Evolutionary conservation across 768 basidiomycete genomes (phyloP), one percentile per base, ranked within the genome.

Genomic region (Boletus sp.): DNA sequence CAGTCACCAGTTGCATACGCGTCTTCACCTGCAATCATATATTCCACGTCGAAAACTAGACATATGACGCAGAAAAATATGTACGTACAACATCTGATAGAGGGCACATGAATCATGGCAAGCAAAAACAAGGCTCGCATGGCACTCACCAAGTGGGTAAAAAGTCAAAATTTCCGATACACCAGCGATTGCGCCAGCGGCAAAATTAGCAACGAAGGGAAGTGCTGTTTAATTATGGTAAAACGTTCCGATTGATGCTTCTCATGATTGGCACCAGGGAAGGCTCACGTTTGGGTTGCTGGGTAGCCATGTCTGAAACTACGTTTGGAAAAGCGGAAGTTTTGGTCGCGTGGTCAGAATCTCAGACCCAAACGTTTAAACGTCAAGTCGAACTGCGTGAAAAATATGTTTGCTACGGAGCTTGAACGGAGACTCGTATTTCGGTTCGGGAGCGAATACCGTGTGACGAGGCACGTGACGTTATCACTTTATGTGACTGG

Each of bases 151-250:
- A 59, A 95, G 86, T 56, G 94, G 92, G 64, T 94, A 95, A 69
- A 94, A 92, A 5, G 90, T 90, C 57, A 90, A 73, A 60, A 90
- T 89, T 69, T 89, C 86, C 5, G 89, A 87, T 60, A 92, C 84
- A 55, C 96, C 96, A 60, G 97, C 97, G 65, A 98, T 94, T 5
- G 96, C 97, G 46, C 97, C 97, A 1, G 96, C 94, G 1, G 87
- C 82, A 68, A 99, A 98, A 67, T 92, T 97, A 60, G 94, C 90
- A 54, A 82, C 67, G 75, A 94, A 94, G 1, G 92, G 92, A 47
- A 93, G 79, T 30, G 91, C 92, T 94, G 40, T 50, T 56, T 14
- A 48, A 55, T 52, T 54, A 45, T 59, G 11, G 44, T 10, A 44
- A 61, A 44, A 28, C 30, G n/a, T 50, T 65, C 30, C 40, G 35